A percentile compares a stretch with the other conserved stretches of the same genome.
Conservation (phyloP, 2,329 filamentous ascomycete species). For the Xylaria sp. region DNA sequence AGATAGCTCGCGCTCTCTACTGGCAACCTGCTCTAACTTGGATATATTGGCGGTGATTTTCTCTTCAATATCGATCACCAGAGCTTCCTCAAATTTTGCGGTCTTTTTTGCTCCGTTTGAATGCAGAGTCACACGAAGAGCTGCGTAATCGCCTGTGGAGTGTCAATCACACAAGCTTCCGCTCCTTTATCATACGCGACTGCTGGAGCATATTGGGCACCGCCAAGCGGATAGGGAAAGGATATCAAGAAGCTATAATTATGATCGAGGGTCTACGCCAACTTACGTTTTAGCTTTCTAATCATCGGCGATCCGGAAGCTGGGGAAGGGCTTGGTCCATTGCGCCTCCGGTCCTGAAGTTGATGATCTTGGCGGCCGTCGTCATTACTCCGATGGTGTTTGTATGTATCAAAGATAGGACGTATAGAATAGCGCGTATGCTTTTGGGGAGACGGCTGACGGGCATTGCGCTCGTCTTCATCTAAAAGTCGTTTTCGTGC, state of each 20-base stretch:
- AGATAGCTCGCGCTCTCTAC: constrained; percentile 34
- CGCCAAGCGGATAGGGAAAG: not conserved
- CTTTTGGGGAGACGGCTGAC: constrained; percentile 36
- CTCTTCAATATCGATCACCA: constrained; percentile 33
- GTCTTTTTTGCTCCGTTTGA: constrained; percentile 41
- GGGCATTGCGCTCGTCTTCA: constrained; percentile 30
- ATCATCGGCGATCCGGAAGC: constrained; percentile 39
- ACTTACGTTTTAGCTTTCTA: constrained; percentile 40
- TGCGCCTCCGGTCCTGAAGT: constrained; percentile 13
- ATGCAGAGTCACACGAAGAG: constrained; percentile 45
- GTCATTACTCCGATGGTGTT: constrained; percentile 22
- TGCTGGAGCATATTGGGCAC: not conserved
- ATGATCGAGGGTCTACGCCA: not conserved
- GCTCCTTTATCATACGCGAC: not conserved
- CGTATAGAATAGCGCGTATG: constrained; percentile 35
- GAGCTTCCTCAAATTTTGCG: constrained; percentile 35
- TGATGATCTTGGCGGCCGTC: constrained; percentile 25
- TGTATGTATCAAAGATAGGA: constrained; percentile 41
- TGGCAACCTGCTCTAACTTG: constrained; percentile 31
- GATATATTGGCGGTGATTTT: constrained; percentile 39
- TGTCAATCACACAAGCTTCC: constrained; percentile 21
- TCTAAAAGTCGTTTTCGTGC: constrained; percentile 25
- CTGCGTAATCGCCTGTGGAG: constrained; percentile 41
- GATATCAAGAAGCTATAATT: not conserved
- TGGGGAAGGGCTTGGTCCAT: constrained; percentile 32